These are phyloP conservation scores for Teratosphaeria gauchensis DNA, from an alignment of 2,329 filamentous ascomycete genomes.

Conservation along the genomic window DNA sequence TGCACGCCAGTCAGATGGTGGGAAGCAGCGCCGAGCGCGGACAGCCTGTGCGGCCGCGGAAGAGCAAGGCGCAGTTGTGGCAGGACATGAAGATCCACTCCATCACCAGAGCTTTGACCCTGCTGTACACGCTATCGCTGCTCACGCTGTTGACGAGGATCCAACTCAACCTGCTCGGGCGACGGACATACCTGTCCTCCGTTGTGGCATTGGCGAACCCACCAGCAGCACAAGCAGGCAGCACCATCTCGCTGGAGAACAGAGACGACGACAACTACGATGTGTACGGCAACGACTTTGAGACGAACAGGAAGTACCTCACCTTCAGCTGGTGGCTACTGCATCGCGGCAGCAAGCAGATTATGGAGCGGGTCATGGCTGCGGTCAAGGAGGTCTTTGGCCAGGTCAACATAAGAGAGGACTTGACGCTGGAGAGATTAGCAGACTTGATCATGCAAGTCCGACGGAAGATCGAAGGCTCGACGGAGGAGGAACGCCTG, in stretches of 20 bases:
- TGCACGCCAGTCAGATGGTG: slow-evolving; percentile 70
- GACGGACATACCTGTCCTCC: slow-evolving; percentile 89
- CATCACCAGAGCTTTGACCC: slow-evolving; percentile 79
- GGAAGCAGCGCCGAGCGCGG: slow-evolving; percentile 39
- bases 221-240: slow-evolving; percentile 49
- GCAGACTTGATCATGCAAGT: slow-evolving; percentile 74
- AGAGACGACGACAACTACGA: slow-evolving; percentile 80
- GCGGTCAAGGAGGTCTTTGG: slow-evolving; percentile 87
- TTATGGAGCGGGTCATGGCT: slow-evolving; percentile 71
- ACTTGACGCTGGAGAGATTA: slow-evolving; percentile 71
- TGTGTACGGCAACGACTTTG: slow-evolving; percentile 83
- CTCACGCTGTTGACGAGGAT: slow-evolving; percentile 87
- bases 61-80: slow-evolving; percentile 90
- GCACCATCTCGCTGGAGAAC: slow-evolving; percentile 82
- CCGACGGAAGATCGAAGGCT: slow-evolving; percentile 73
- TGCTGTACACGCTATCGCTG: slow-evolving; percentile 83
- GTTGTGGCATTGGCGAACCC: slow-evolving; percentile 82
- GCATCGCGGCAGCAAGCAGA: slow-evolving; percentile 75
- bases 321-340: slow-evolving; percentile 98
- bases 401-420: slow-evolving; percentile 77
- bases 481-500: slow-evolving; percentile 53
- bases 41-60: slow-evolving; percentile 47
- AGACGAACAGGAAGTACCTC: slow-evolving; percentile 88
- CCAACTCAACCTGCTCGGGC: slow-evolving; percentile 91
- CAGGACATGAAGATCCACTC: slow-evolving; percentile 94